Evolutionary conservation across 495 filamentous ascomycete genomes (phyloP), one percentile per base, ranked within the genome.

Genomic region (Endocarpon pusillum): DNA sequence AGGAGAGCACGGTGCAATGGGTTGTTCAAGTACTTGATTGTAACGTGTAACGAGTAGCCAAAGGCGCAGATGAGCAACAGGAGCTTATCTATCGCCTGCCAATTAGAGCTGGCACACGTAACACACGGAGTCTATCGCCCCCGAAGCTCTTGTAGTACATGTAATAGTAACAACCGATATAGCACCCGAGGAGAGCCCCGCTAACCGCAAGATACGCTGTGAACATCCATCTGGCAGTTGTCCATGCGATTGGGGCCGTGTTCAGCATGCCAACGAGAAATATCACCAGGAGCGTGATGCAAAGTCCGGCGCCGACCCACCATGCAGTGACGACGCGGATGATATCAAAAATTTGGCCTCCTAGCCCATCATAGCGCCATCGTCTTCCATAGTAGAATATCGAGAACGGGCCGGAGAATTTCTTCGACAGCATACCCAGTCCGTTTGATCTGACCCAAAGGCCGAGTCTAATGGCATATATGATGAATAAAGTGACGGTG

Each of bases 301-400:
- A 25, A 12, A 25, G 23, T 25, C 23, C 23, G 23, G 23, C 23
- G 12, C 23, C 23, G 23, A 25, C 12, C 23, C 23, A 25, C 23
- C 23, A 25, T 25, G 23, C 23, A 25, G 23, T 25, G 23, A 25
- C 8, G 23, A 25, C 23, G 23, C 12, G 23, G 23, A 25, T 25
- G 23, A 25, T 25, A 25, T 25, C 23, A 12, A 25, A 25, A 12
- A 25, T 25, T 25, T 25, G 23, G 23, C 23, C 23, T 25, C 23
- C 23, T 25, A 12, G 8, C 23, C 23, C 23, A 25, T 12, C 23
- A 25, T 25, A 25, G 23, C 23, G 23, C 23, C 23, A 25, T 25
- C 23, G 23, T 12, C 23, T 25, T 25, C 23, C 23, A 25, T 25
- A 25, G 23, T 25, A 25, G 23, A 25, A 25, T 25, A 25, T 25